These are phyloP conservation scores for Acacia crassicarpa DNA, from an alignment of 306 rosid species.

Conservation along the genomic window DNA sequence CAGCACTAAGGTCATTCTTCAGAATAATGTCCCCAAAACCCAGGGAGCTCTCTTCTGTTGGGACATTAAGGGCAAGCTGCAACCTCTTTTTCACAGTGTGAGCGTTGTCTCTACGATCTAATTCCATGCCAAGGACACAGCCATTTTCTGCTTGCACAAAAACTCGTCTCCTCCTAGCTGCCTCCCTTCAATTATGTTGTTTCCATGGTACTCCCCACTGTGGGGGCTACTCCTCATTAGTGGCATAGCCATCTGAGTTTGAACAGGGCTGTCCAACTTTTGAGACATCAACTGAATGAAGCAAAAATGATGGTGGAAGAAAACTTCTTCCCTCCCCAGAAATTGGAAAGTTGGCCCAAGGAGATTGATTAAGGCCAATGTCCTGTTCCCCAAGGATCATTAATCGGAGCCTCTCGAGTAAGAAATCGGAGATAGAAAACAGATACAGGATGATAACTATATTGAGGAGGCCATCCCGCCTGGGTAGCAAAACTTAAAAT, in stretches of 20 bases:
- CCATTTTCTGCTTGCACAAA: slow-evolving; percentile 94
- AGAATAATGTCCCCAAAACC: slow-evolving; percentile 85
- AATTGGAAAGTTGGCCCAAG: slow-evolving; percentile 49
- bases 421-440: not conserved
- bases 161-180: slow-evolving; percentile 83
- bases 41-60: slow-evolving; percentile 84
- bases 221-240: slow-evolving; percentile 58
- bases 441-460: slow-evolving; percentile 20
- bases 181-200: slow-evolving; percentile 50
- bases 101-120: slow-evolving; percentile 82
- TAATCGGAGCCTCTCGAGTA: slow-evolving; percentile 25
- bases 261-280: slow-evolving; percentile 89
- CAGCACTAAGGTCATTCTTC: slow-evolving; percentile 81
- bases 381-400: slow-evolving; percentile 54
- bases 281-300: slow-evolving; percentile 70
- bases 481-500: slow-evolving; percentile 18
- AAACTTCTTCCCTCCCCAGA: slow-evolving; percentile 55
- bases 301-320: slow-evolving; percentile 54
- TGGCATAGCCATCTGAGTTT: slow-evolving; percentile 92
- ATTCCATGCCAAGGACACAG: slow-evolving; percentile 87
- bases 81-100: slow-evolving; percentile 96
- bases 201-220: slow-evolving; percentile 66
- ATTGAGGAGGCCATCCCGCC: slow-evolving; percentile 41
- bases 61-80: slow-evolving; percentile 91
- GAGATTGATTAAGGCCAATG: slow-evolving; percentile 26